Evolutionary conservation across 768 basidiomycete species (phyloP), one percentile per base, ranked within the genome.

Genomic region (Lactarius sp.): DNA sequence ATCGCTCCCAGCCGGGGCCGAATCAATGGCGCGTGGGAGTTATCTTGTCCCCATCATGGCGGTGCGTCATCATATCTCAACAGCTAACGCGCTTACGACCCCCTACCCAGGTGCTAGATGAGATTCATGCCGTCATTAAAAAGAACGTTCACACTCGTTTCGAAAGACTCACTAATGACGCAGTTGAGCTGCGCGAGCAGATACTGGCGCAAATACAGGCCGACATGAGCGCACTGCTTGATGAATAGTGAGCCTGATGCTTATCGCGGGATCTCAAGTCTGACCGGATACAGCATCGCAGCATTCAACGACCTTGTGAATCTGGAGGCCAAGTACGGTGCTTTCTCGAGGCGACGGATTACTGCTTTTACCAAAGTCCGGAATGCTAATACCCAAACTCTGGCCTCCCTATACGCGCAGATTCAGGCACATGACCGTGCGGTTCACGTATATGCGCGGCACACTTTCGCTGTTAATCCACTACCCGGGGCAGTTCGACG

Each of bases 81-180:
- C 6, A 13, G 10, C 51, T 44, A 31, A 56, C 34, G 41, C 37
- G 42, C 31, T 0, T 34, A 36, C 4, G 33, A 44, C 34, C 16
- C 20, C 34, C 18, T 22, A 41, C 44, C 20, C 33, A 68, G 68
- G 47, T 64, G 39, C 37, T 68, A 4, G 62, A 67, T 56, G 47
- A 64, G 34, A 67, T 68, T 20, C 56, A 63, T 20, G 37, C 6
- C 18, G 42, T 61, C 27, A 46, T 67, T 36, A 60, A 63, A 41
- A 50, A 16, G 36, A 67, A 67, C 41, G 31, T 68, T 39, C 46
- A 49, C 9, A 31, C 37, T 31, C 61, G 68, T 46, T 68, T 68
- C 20, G 62, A 67, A n/a, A 60, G 62, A 34, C 13, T 67, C 18
- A 52, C 56, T 34, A 51, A 16, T n/a, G 51, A 57, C 22, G 52